Percentiles rank a stretch among this genome's conserved stretches.
phyloP scores from a whole-genome alignment of 768 basidiomycete species.

The Exidia glandulosa region DNA sequence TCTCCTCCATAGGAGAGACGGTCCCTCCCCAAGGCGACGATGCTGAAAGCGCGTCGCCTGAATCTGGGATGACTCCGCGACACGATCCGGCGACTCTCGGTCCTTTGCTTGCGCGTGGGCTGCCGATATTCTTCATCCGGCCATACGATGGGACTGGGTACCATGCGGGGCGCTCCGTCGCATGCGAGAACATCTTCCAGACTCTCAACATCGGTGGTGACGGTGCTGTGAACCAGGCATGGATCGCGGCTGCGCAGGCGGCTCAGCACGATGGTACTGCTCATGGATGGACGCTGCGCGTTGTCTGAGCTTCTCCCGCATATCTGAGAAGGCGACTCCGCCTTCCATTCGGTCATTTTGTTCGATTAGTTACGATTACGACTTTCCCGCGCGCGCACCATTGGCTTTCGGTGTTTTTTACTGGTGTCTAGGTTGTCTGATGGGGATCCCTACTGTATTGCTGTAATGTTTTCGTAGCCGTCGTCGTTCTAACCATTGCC shows the following conservation, averaged over 20 bases:
- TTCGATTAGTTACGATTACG: too few relatives aligned
- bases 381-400: too few relatives aligned
- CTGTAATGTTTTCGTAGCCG: background rate
- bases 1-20: slow-evolving; percentile 70
- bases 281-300: slow-evolving; percentile 70
- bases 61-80: background rate
- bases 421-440: slow-evolving; percentile 1
- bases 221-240: slow-evolving; percentile 33
- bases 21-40: slow-evolving; percentile 30
- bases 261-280: slow-evolving; percentile 54
- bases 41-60: slow-evolving; percentile 5
- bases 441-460: background rate
- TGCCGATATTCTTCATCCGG: slow-evolving; percentile 75
- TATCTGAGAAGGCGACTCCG: background rate
- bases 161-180: slow-evolving; percentile 74
- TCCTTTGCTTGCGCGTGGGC: slow-evolving; percentile 8
- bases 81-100: background rate
- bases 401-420: too few relatives aligned
- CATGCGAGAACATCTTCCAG: slow-evolving; percentile 73
- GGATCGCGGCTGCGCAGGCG: slow-evolving; percentile 52
- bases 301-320: slow-evolving; percentile 42
- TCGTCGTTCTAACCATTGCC: too few relatives aligned
- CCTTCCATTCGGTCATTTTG: background rate
- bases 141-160: slow-evolving; percentile 79
- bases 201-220: slow-evolving; percentile 50